Evolutionary conservation across 2,329 filamentous ascomycete genomes (phyloP), one percentile per base, ranked within the genome.

Genomic region (Arthrobotrys pseudoclavata): DNA sequence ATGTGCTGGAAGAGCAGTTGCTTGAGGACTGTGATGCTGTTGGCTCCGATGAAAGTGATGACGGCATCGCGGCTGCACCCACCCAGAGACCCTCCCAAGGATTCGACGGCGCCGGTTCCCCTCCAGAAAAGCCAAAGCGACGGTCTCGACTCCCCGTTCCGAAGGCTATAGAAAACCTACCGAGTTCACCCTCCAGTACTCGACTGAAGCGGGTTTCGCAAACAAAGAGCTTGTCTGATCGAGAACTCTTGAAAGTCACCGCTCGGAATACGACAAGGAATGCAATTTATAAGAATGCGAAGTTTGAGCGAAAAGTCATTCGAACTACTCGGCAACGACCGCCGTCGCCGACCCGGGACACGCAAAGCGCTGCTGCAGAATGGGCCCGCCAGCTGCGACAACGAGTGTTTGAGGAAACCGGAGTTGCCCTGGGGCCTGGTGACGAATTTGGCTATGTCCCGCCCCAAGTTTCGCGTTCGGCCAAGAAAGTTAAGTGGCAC

Each of bases 231-330:
- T 26, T 76, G 4, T 60, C 72, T 13, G 72, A 76, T 18, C 53
- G 72, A 12, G 72, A 76, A 29, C 52, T 76, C 3, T 76, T 66
- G 5, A 76, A 76, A n/a, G 63, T 76, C 9, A 76, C 72, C 15
- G 72, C 72, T 20, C 60, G 72, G 10, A 76, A 76, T 40, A 76
- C 72, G 20, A 76, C 66, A 7, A 64, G 72, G 22, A 76, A 76
- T 15, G 67, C 60, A 10, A 61, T 76, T 20, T 76, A 76, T n/a
- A 76, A 76, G 24, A 45, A 76, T 15, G 42, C 57, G 1, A 76
- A 70, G 12, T 76, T 76, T 22, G 72, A 76, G 18, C 72, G 72
- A 9, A 70, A 76, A 12, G 60, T 76, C 26, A 45, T 76, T 18
- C 72, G 72, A 7, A 40, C 70, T 15, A 26, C 55, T 15, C 66